Evolutionary conservation across 1,284 basidiomycete genomes (phyloP).

Genomic region (Moesziomyces aphidis): DNA sequence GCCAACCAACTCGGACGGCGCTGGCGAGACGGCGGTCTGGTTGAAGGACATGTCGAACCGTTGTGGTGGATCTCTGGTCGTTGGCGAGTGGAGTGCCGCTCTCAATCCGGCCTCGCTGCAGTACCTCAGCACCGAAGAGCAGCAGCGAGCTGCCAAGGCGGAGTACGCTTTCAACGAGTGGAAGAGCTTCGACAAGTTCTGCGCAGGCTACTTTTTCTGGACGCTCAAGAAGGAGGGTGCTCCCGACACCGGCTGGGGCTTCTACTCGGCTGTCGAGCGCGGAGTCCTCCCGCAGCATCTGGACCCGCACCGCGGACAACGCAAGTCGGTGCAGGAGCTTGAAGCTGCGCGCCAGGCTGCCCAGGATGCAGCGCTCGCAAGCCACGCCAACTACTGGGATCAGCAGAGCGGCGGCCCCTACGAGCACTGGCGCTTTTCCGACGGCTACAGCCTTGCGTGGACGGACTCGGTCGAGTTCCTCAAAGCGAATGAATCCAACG

Average conservation of each 20-base stretch:
- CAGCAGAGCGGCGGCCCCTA: conserved; percentile 69
- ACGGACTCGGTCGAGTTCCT: conserved; percentile 76
- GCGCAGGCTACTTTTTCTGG: conserved; percentile 88
- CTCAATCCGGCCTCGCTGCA: conserved; percentile 77
- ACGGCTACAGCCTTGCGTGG: conserved; percentile 79
- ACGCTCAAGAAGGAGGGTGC: conserved; percentile 81
- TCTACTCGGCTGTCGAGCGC: conserved; percentile 76
- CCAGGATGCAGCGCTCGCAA: conserved; percentile 21
- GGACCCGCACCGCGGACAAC: conserved; percentile 39
- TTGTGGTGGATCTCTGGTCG: conserved; percentile 75
- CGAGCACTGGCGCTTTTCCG: conserved; percentile 77
- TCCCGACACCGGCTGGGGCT: conserved; percentile 82
- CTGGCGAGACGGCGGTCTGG: conserved; percentile 46
- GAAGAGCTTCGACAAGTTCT: conserved; percentile 75
- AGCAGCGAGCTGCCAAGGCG: conserved; percentile 71
- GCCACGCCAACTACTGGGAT: conserved; percentile 40
- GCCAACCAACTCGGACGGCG: conserved; percentile 23
- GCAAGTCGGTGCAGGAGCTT: conserved; percentile 25
- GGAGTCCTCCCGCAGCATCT: conserved; percentile 74
- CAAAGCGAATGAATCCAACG: conserved; percentile 68
- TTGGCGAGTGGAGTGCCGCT: conserved; percentile 83
- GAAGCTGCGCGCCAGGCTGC: conserved; percentile 26
- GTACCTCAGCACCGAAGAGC: conserved; percentile 63
- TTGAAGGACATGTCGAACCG: conserved; percentile 56
- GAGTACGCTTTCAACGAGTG: conserved; percentile 75